A percentile compares a stretch with the other conserved stretches of the same genome.
These are phyloP conservation scores for Aphanomyces euteiches DNA, from an alignment of 352 stramenopile species.

Conservation along the genomic window DNA sequence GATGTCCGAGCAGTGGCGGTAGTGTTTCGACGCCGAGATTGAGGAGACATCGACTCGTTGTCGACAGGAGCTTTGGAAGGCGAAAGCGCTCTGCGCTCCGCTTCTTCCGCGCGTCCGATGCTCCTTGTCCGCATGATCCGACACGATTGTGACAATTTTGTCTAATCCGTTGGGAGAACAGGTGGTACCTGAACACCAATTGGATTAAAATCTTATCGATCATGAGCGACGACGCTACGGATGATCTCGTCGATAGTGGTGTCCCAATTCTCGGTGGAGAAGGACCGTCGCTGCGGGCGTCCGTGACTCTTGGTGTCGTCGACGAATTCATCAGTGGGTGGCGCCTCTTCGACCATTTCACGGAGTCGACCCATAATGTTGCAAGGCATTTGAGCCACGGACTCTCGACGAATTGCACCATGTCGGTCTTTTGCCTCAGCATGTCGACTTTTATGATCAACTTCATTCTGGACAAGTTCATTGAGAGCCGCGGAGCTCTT, in stretches of 20 bases:
- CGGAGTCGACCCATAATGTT: conserved; percentile 12
- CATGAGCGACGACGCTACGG: neutral
- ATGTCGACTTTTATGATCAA: neutral
- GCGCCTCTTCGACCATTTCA: neutral
- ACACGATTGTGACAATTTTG: neutral
- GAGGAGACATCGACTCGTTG: neutral
- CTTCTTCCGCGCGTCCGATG: no score
- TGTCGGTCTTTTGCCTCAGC: neutral
- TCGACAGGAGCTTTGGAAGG: neutral
- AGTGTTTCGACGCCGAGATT: neutral
- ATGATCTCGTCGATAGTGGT: conserved; percentile 27
- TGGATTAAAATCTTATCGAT: neutral
- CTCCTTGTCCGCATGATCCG: no score
- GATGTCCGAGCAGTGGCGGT: neutral
- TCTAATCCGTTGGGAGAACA: neutral
- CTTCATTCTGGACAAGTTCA: neutral
- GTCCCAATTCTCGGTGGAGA: conserved; percentile 28
- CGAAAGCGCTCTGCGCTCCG: no score
- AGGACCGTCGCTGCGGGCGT: neutral
- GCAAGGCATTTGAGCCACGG: neutral
- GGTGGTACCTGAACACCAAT: neutral
- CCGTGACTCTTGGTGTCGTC: neutral
- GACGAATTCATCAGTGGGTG: conserved; percentile 1
- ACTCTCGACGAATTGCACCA: neutral
- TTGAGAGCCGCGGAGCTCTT: neutral